Percentiles rank a stretch among this genome's conserved stretches.
Conservation (phyloP, 805 yeast species). For the Sugiyamaella lignohabitans region DNA sequence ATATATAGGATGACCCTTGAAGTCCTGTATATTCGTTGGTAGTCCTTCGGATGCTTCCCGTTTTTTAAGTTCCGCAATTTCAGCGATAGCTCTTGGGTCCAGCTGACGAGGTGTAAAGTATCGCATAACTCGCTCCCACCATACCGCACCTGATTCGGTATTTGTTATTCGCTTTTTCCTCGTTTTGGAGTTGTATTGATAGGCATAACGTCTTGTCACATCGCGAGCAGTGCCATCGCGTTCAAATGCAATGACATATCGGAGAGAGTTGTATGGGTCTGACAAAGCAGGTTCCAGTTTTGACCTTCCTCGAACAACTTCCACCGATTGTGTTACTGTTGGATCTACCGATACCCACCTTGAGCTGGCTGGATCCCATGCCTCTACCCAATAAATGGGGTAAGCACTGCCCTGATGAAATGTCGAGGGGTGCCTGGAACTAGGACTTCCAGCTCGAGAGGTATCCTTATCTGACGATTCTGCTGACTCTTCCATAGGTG, state of each 20-base stretch:
- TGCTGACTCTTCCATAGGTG: background rate
- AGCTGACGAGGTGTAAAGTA: slow-evolving; percentile 25
- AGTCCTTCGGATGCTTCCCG: slow-evolving; percentile 73
- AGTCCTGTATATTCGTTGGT: slow-evolving; percentile 78
- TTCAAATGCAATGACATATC: slow-evolving; percentile 77
- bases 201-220: slow-evolving; percentile 78
- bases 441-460: background rate
- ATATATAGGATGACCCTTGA: slow-evolving; percentile 80
- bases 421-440: background rate
- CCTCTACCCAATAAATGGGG: slow-evolving; percentile 92
- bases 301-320: slow-evolving; percentile 50
- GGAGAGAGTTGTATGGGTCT: slow-evolving; percentile 51
- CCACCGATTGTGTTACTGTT: slow-evolving; percentile 54
- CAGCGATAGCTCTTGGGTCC: slow-evolving; percentile 36
- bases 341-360: slow-evolving; percentile 90
- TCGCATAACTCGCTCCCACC: slow-evolving; percentile 51
- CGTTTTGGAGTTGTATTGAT: slow-evolving; percentile 63
- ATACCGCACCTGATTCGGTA: slow-evolving; percentile 46
- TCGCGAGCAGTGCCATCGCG: slow-evolving; percentile 60
- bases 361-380: slow-evolving; percentile 68
- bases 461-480: background rate
- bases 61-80: slow-evolving; percentile 52
- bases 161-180: slow-evolving; percentile 65
- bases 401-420: slow-evolving; percentile 25
- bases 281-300: slow-evolving; percentile 67